Base-by-base conservation (phyloP, 2,329 filamentous ascomycete species). In the Madurella fahalii region DNA sequence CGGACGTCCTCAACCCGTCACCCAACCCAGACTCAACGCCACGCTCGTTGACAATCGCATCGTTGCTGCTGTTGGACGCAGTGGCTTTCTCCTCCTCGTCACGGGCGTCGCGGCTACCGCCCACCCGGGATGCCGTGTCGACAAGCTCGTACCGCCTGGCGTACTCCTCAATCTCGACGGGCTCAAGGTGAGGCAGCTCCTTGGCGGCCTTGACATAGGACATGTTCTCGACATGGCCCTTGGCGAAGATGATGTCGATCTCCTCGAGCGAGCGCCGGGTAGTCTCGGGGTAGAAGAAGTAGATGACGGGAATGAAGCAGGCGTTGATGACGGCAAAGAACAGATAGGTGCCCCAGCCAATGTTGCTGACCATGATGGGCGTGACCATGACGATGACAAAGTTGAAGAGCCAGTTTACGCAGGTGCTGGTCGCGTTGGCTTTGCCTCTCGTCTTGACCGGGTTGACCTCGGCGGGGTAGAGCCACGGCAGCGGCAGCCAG, bases 381-480 rank as follows among this genome's bases (percentile, higher is more conserved):
- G 82, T 84, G 48, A 86, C 80, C 78, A 85, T 84, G 47, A 87
- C 84, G 20, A 87, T 81, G 64, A 85, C 72, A 68, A 86, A 86
- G 68, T 84, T 83, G 68, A 78, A 79, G 15, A 79, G 71, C 80
- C 81, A 83, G 68, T 83, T 84, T 39, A 76, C 77, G 45, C 77
- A 79, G 0, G 83, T 87, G 2, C 80, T 80, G 39, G 86, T 69
- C 1, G 84, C 84, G 63, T 86, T 86, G 47, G 82, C 81, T 13
- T 82, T 81, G 13, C 79, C 82, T 57, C 82, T 77, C 47, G 82
- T 84, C 56, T 77, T 74, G 56, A 85, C 68, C 31, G 82, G 79
- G 59, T 80, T 80, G 60, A 85, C 78, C 63, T 85, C 82, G 44
- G 82, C 80, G 4, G 81, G 79, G 67, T 83, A 84, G 9, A 85